Base-by-base conservation (phyloP, 192 early-diverging fungal genomes). In the Entomortierella parvispora region DNA sequence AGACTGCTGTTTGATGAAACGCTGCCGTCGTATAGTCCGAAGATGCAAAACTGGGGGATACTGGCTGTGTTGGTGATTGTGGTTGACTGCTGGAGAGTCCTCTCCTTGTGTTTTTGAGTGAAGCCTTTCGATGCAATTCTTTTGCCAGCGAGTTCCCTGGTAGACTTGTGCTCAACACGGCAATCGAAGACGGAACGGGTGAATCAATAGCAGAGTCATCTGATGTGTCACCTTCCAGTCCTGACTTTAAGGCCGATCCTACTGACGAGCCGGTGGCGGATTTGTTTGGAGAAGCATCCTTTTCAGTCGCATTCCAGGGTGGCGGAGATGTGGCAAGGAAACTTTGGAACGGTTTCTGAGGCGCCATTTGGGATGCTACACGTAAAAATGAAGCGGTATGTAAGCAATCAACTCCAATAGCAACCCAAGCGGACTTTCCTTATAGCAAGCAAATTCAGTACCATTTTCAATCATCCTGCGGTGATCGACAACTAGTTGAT, bases 401-500 rank as follows among this genome's bases (percentile, higher is more conserved):
- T 20, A n/a, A 26, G 28, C n/a, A n/a, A n/a, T n/a, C n/a, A n/a
- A n/a, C n/a, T n/a, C n/a, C n/a, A n/a, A n/a, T n/a, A n/a, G n/a
- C n/a, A n/a, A n/a, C n/a, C n/a, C n/a, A n/a, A n/a, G n/a, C n/a
- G n/a, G n/a, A n/a, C n/a, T n/a, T n/a, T n/a, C n/a, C n/a, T n/a
- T n/a, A n/a, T n/a, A n/a, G n/a, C n/a, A n/a, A n/a, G n/a, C n/a
- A n/a, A n/a, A n/a, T n/a, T 0, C 29, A 62, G 62, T 82, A 89
- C 88, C 82, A 58, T 79, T 86, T 43, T 82, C 76, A 37, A 90
- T 72, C 85, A 93, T 88, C 62, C 87, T 80, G 45, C 92, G 84
- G 63, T 89, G 90, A 79, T 98, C 97, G 2, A 95, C 85, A n/a
- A 95, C 91, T 61, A 99, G 84, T 71, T 97, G 96, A 79, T 97